These are phyloP conservation scores for Protomyces inouyei DNA, from an alignment of 1,139 yeast species.

Conservation along the genomic window DNA sequence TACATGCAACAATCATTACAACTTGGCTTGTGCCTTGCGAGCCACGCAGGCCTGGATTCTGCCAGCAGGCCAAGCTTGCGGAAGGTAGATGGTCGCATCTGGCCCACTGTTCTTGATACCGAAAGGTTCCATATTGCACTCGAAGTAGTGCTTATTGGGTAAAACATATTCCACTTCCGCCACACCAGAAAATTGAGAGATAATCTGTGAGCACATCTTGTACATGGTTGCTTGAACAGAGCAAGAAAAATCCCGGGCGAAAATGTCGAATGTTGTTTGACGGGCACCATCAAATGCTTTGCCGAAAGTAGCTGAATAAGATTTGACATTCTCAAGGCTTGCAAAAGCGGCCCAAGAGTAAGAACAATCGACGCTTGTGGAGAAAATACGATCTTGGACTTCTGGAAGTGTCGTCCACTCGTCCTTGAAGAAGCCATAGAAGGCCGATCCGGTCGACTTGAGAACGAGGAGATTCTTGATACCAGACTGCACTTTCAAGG, in stretches of 20 bases:
- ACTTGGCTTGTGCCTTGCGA: conserved; percentile 53
- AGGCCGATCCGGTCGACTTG: conserved; percentile 92
- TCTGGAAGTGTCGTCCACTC: conserved; percentile 85
- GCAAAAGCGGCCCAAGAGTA: conserved; percentile 62
- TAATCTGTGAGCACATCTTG: conserved; percentile 75
- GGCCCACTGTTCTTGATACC: conserved; percentile 56
- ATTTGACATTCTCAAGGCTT: conserved; percentile 48
- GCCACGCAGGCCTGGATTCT: conserved; percentile 80
- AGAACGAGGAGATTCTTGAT: conserved; percentile 79
- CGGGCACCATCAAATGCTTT: conserved; percentile 52
- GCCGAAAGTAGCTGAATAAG: conserved; percentile 38
- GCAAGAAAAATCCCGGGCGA: conserved; percentile 80
- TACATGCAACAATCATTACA: neutral
- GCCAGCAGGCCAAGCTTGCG: conserved; percentile 89
- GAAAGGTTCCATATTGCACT: conserved; percentile 71
- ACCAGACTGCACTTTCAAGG: conserved; percentile 59
- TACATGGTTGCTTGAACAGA: conserved; percentile 95
- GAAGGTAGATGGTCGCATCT: conserved; percentile 78
- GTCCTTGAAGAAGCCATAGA: conserved; percentile 77
- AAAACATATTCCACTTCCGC: conserved; percentile 63
- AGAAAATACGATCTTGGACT: conserved; percentile 73
- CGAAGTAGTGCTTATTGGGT: conserved; percentile 87
- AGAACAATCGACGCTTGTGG: conserved; percentile 75
- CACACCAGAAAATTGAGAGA: conserved; percentile 54
- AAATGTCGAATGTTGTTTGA: conserved; percentile 63